Percentiles rank a stretch among this genome's conserved stretches.
phyloP scores from a whole-genome alignment of 305 asterid genomes.

The Fraxinus floribunda region DNA sequence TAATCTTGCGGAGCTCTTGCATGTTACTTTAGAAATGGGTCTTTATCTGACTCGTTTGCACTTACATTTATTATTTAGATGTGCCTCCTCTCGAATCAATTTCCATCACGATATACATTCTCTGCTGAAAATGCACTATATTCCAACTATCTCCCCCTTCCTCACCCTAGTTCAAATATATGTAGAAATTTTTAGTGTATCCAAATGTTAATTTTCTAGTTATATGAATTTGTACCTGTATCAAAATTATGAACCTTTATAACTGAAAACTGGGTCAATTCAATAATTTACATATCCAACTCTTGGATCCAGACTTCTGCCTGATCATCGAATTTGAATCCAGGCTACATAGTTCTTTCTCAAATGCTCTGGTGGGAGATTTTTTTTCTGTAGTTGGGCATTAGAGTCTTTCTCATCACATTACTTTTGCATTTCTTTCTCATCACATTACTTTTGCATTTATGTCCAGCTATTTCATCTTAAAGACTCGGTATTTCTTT shows the following conservation, averaged over 20 bases:
- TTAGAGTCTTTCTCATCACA: not conserved
- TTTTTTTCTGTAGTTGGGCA: not conserved
- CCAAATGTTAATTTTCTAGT: not conserved
- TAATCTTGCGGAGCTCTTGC: not conserved
- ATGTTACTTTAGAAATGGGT: not conserved
- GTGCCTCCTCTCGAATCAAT: not conserved
- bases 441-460: not conserved
- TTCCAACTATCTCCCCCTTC: not conserved
- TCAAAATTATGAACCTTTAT: not conserved
- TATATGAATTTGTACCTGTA: not conserved
- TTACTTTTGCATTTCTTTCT: not conserved
- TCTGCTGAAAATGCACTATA: not conserved
- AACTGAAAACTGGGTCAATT: not conserved
- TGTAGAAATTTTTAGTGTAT: not conserved
- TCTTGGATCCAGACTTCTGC: not conserved
- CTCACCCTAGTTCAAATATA: not conserved
- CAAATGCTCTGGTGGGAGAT: not conserved
- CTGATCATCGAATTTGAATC: not conserved
- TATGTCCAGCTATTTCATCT: not conserved
- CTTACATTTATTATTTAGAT: not conserved
- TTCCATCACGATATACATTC: not conserved
- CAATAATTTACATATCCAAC: not conserved
- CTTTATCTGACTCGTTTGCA: not conserved
- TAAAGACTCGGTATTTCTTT: not conserved
- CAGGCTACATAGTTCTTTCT: not conserved